Evolutionary conservation across 192 early-diverging fungal species (phyloP).

Genomic region (Podila epigama): DNA sequence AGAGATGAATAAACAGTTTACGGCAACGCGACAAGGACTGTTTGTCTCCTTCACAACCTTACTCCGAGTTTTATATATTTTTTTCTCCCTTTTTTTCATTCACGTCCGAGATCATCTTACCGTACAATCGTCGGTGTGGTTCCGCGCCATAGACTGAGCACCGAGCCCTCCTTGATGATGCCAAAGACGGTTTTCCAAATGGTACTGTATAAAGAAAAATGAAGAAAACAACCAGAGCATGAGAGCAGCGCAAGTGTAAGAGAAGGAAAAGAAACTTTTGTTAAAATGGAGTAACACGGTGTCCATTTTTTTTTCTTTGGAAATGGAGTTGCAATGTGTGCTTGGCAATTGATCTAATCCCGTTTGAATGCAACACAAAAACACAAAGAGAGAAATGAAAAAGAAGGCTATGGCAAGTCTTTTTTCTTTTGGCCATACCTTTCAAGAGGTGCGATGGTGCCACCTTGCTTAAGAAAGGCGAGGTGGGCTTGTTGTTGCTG

Average conservation of each 20-base stretch:
- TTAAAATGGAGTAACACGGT: constrained; percentile 1
- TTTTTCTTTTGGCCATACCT: too few relatives aligned
- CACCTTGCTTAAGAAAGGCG: constrained; percentile 54
- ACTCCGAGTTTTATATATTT: not conserved
- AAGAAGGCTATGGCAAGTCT: too few relatives aligned
- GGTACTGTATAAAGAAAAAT: constrained; percentile 52
- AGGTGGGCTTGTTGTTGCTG: constrained; percentile 66
- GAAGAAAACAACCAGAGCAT: not conserved
- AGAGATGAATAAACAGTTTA: too few relatives aligned
- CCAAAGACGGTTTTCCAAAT: constrained; percentile 63
- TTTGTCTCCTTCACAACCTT: too few relatives aligned
- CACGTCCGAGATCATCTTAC: constrained; percentile 51
- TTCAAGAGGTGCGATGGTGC: constrained; percentile 50
- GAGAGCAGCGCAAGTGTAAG: not conserved
- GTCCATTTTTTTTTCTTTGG: too few relatives aligned
- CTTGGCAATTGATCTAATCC: too few relatives aligned
- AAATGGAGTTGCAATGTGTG: too few relatives aligned
- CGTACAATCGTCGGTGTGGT: constrained; percentile 74
- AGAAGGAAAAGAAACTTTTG: not conserved
- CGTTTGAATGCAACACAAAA: too few relatives aligned
- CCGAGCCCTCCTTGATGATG: constrained; percentile 64
- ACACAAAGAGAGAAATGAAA: not conserved
- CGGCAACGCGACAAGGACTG: too few relatives aligned
- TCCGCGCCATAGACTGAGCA: constrained; percentile 83
- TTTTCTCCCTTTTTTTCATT: not conserved